Conservation (phyloP, 2,329 filamentous ascomycete species). For the Paracoccidioides lutzii region DNA sequence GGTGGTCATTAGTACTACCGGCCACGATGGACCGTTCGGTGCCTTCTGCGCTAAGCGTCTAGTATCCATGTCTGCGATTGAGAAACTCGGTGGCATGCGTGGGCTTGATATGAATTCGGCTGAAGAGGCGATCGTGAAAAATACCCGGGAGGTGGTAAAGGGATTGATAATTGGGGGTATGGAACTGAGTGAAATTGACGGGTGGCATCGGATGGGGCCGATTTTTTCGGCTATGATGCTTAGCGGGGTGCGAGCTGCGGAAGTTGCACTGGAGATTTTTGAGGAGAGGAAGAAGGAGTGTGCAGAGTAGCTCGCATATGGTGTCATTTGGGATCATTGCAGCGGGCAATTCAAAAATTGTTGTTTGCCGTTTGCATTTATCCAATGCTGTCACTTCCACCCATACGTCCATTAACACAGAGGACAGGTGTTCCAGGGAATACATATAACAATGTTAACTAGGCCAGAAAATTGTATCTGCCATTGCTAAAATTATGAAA, state of each 20-base stretch:
- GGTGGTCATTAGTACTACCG: conserved; percentile 76
- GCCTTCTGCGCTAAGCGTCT: conserved; percentile 86
- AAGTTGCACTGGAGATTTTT: conserved; percentile 63
- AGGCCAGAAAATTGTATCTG: background rate
- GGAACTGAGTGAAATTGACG: conserved; percentile 84
- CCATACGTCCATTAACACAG: too few relatives aligned
- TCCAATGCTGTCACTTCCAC: too few relatives aligned
- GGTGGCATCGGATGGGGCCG: conserved; percentile 80
- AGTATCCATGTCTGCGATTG: conserved; percentile 72
- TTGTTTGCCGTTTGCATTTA: too few relatives aligned
- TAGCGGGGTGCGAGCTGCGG: conserved; percentile 77
- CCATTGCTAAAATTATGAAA: background rate
- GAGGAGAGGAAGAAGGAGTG: conserved; percentile 63
- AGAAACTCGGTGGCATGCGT: conserved; percentile 81
- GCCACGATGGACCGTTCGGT: conserved; percentile 81
- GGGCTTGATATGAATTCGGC: conserved; percentile 85
- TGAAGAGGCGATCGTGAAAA: conserved; percentile 88
- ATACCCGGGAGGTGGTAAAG: conserved; percentile 74
- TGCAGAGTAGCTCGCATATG: conserved; percentile 29
- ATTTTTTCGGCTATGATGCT: conserved; percentile 85
- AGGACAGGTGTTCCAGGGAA: too few relatives aligned
- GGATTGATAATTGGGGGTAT: conserved; percentile 89
- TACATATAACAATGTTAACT: too few relatives aligned
- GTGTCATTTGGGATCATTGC: too few relatives aligned
- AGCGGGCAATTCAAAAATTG: too few relatives aligned